phyloP scores from a whole-genome alignment of 2,329 filamentous ascomycete species.

The Fusarium phyllophilum region DNA sequence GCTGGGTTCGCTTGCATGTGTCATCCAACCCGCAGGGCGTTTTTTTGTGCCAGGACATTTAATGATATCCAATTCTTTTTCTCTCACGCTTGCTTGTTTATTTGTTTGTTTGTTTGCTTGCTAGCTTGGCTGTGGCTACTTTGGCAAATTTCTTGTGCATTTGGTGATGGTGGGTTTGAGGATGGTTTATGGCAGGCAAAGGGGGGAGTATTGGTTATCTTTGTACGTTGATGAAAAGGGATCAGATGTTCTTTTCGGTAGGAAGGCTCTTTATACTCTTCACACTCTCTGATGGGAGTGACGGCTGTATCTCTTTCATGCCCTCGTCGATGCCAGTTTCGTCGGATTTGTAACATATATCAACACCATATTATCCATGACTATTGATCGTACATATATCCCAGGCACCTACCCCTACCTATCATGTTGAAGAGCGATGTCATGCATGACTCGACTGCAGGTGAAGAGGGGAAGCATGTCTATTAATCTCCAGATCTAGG shows the following conservation, averaged over 20 bases:
- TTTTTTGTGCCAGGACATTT: constrained; percentile 46
- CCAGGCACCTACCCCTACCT: neutral
- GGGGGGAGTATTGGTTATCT: constrained; percentile 39
- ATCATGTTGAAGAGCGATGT: neutral
- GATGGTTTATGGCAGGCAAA: neutral
- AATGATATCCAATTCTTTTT: constrained; percentile 48
- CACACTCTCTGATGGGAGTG: constrained; percentile 9
- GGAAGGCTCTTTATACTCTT: constrained; percentile 11
- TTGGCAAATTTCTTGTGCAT: constrained; percentile 13
- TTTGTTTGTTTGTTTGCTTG: constrained; percentile 1
- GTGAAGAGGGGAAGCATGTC: neutral
- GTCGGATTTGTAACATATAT: constrained; percentile 9
- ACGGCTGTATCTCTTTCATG: constrained; percentile 14
- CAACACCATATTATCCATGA: neutral
- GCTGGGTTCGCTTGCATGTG: constrained; percentile 36
- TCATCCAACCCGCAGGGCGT: constrained; percentile 38
- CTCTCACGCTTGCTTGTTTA: constrained; percentile 17
- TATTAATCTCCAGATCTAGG: neutral
- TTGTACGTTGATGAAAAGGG: constrained; percentile 28
- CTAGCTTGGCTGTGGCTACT: constrained; percentile 9
- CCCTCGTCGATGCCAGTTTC: neutral
- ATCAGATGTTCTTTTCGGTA: constrained; percentile 12
- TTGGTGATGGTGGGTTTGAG: constrained; percentile 4
- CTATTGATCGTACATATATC: neutral
- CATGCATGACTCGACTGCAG: neutral